Conservation (phyloP, 2,329 filamentous ascomycete species). For the Sphaerostilbella broomeana region DNA sequence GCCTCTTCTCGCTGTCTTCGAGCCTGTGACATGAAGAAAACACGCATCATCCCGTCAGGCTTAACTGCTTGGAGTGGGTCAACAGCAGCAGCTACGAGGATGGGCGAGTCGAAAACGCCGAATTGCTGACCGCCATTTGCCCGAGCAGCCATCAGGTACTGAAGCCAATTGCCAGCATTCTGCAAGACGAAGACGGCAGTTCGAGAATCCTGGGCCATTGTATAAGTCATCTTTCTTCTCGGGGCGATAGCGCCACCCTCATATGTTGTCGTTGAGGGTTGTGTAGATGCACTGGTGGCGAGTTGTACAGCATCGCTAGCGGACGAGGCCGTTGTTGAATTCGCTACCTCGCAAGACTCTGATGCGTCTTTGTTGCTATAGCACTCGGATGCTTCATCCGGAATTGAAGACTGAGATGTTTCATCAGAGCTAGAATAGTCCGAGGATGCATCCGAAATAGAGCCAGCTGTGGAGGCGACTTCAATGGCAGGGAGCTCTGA, state of each 20-base stretch:
- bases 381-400: conserved; percentile 1
- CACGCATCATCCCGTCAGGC: conserved; percentile 9
- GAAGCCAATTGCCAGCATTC: conserved; percentile 7
- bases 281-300: not conserved
- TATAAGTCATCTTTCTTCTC: conserved; percentile 5
- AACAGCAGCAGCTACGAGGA: conserved; percentile 7
- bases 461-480: conserved; percentile 3
- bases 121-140: conserved; percentile 3
- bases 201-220: conserved; percentile 1
- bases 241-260: conserved; percentile 1
- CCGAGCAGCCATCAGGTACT: conserved; percentile 2
- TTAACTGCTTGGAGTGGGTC: conserved; percentile 3
- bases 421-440: conserved; percentile 4
- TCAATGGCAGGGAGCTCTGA: conserved; percentile 3
- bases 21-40: conserved; percentile 12
- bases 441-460: conserved; percentile 7
- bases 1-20: conserved; percentile 1
- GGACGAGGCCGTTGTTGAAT: not conserved
- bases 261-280: not conserved
- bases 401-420: conserved; percentile 6
- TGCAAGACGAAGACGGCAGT: conserved; percentile 8
- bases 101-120: conserved; percentile 7
- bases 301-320: not conserved
- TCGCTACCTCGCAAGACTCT: not conserved
- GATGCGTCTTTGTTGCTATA: conserved; percentile 1